Evolutionary conservation across 2,329 filamentous ascomycete species (phyloP), one percentile per base, ranked within the genome.

Genomic region (Colletotrichum sidae): DNA sequence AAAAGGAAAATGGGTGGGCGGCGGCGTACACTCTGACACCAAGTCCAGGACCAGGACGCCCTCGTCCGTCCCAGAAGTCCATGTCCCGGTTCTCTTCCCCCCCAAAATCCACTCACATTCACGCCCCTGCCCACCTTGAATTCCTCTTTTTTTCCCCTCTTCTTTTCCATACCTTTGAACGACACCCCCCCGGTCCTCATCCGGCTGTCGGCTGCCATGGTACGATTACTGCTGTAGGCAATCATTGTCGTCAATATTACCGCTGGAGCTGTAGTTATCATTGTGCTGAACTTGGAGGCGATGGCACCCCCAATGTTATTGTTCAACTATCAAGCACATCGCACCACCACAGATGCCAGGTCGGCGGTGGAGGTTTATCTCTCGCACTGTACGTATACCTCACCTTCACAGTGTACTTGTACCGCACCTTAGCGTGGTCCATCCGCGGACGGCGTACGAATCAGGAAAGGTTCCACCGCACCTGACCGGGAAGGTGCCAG

Each of bases 1-100:
- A 72, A 71, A 77, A 77, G 74, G 25, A 74, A 74, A 76, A 72
- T 74, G 54, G 65, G 47, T 60, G 61, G 47, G 49, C 63, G 49
- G 59, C 63, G 59, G 63, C 63, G 54, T 54, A 64, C 63, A 61
- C 62, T 54, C 55, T 69, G 60, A 65, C 56, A 63, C 69, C 53
- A 67, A 38, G 44, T 54, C 55, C 68, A 58, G 62, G 51, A 63
- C 69, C 53, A 67, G 42, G 44, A 53, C 58, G 45, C 55, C 55
- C 38, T 51, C 34, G 17, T 10, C n/a, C 15, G 25, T 25, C 25
- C 25, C 25, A 25, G 25, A 58, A 15, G 54, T 57, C 54, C 57
- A 50, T 35, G 45, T 50, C 50, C 44, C 35, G 10, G 37, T 60
- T 12, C 42, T 45, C 10, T 50, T 11, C 44, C 38, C 42, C 37